Percentiles rank a stretch among this genome's conserved stretches.
phyloP scores from a whole-genome alignment of 306 rosid genomes.

The Rosa persica region DNA sequence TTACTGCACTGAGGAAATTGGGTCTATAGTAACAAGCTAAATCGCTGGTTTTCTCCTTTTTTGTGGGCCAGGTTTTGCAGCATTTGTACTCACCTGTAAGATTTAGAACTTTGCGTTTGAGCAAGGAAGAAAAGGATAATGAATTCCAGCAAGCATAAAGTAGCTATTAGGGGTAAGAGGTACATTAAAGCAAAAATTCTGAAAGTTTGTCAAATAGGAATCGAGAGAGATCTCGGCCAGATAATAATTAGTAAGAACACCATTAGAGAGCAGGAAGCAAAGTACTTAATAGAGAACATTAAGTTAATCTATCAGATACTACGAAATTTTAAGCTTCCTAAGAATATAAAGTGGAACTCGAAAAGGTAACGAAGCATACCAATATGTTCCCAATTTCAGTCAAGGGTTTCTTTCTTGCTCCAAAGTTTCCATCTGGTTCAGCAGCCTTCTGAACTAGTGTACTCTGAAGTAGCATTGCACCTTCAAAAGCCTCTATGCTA shows the following conservation, averaged over 20 bases:
- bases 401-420: constrained; percentile 60
- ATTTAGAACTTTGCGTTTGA: constrained; percentile 19
- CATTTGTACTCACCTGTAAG: constrained; percentile 47
- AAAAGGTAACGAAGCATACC: constrained; percentile 41
- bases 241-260: background rate
- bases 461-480: constrained; percentile 53
- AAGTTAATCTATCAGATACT: background rate
- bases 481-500: constrained; percentile 38
- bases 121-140: constrained; percentile 12
- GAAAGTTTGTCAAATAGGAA: background rate
- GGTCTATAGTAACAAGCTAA: constrained; percentile 42
- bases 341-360: background rate
- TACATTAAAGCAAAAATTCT: background rate
- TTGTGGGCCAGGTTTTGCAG: constrained; percentile 39
- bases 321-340: background rate
- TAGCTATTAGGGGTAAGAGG: constrained; percentile 10
- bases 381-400: constrained; percentile 68
- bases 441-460: constrained; percentile 55
- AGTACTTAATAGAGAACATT: background rate
- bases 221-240: constrained; percentile 9
- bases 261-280: background rate
- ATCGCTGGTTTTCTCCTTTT: constrained; percentile 48
- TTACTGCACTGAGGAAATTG: constrained; percentile 39
- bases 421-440: constrained; percentile 35
- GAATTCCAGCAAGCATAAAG: background rate